Evolutionary conservation across 2,329 filamentous ascomycete species (phyloP), one percentile per base, ranked within the genome.

Genomic region (Zarea fungicola): DNA sequence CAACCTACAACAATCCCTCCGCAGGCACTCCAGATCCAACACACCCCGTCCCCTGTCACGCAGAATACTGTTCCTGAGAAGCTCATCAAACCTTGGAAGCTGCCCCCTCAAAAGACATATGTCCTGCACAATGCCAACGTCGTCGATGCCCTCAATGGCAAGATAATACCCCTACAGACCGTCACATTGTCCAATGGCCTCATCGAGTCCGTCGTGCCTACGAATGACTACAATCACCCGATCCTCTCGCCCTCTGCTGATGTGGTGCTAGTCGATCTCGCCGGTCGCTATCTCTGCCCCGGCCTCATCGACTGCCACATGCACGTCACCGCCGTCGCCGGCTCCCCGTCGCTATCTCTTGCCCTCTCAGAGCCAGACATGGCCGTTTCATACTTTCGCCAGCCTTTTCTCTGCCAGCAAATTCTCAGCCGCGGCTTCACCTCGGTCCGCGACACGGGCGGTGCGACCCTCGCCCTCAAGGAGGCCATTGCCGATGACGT

Each of bases 341-440:
- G 64, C 13, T 54, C 59, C 5, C 52, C 55, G 3, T 55, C 53
- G 2, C 61, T 66, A 6, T 47, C 53, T 6, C 50, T 57, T 5
- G 54, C 58, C 19, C n/a, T n/a, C n/a, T n/a, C n/a, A n/a, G 52
- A 53, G 42, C 52, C 66, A 18, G 66, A 71, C 19, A 57, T 61
- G 2, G 56, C 59, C 1, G 66, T 67, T 2, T 69, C 68, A 0
- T 59, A 69, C 4, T 62, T 75, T 13, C 65, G 76, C 3, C 71
- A 76, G 55, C 66, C 77, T 0, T 77, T 69, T 49, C 64, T 76
- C 6, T 69, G 65, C 50, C 52, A 60, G 9, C 68, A 77, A 49
- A 81, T 80, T 64, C 68, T 83, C 0, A 60, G 64, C 34, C 70
- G 78, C 16, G 80, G 80, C 1, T 83, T 82, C 62, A 83, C 80